Base-by-base conservation (phyloP, 352 stramenopile genomes). In the Globisporangium spiculum region DNA sequence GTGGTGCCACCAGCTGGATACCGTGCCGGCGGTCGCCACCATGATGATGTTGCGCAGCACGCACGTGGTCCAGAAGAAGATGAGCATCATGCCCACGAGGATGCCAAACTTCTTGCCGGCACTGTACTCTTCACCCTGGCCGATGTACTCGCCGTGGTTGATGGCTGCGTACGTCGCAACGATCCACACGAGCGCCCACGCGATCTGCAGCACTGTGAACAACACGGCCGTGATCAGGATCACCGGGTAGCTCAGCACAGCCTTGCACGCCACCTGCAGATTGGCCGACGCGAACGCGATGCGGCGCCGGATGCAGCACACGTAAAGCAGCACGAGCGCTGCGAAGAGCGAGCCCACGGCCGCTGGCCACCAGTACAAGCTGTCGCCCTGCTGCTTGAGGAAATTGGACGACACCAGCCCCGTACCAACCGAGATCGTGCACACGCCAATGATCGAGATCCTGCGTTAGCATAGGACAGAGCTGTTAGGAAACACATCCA, bases 1-100 rank as follows among this genome's bases (percentile, higher is more conserved):
- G 56, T 95, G 74, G 65, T 89, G 71, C 81, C 84, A 81, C 93
- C 93, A 98, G 59, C 81, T 94, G 24, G 79, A 89, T 20, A 98
- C 86, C 5, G 83, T 91, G 22, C 91, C 92, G 2, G 89, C 85
- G 0, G 91, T 90, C 26, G 88, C 84, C 20, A 88, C 80, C 68
- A 94, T 90, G 30, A 97, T 71, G 41, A 96, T 81, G 75, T 98
- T 97, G 61, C 71, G 74, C 53, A 79, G 75, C 46, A 95, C 82
- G 30, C 79, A 79, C 41, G 72, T 81, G 1, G 75, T 84, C 92
- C 92, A 98, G 72, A 91, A 91, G 66, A 92, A 94, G 32, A 77
- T 89, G 3, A 97, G 26, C 48, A 93, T 69, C 56, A 97, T 81
- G 24, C 79, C 60, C 38, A 91, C 83, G 18, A 80, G 63, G 46